Conservation (phyloP, 2,329 filamentous ascomycete species). For the Aspergillus texensis region DNA sequence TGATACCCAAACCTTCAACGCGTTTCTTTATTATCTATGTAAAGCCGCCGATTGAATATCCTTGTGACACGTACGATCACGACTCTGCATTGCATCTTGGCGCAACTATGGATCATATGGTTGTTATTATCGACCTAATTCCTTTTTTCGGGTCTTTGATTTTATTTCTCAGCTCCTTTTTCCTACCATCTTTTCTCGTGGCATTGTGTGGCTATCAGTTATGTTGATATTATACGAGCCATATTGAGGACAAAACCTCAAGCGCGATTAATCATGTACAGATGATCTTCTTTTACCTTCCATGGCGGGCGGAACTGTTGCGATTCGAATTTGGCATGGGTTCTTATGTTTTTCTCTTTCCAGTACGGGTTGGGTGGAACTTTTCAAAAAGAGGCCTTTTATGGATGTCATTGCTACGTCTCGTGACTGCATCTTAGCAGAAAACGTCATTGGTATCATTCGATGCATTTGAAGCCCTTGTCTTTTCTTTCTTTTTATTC, state of each 20-base stretch:
- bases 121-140: conserved; percentile 26
- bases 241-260: conserved; percentile 18
- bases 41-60: conserved; percentile 26
- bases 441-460: conserved; percentile 16
- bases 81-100: conserved; percentile 44
- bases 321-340: conserved; percentile 24
- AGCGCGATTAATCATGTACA: conserved; percentile 38
- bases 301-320: conserved; percentile 17
- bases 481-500: conserved; percentile 12
- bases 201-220: conserved; percentile 37
- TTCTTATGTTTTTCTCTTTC: conserved; percentile 15
- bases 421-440: conserved; percentile 16
- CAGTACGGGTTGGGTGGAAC: conserved; percentile 14
- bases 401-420: conserved; percentile 22
- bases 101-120: conserved; percentile 35
- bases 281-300: conserved; percentile 25
- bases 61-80: conserved; percentile 40
- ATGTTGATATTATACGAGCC: conserved; percentile 26
- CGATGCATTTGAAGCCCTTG: conserved; percentile 8
- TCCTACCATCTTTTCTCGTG: conserved; percentile 22
- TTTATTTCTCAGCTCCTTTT: conserved; percentile 26
- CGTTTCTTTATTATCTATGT: conserved; percentile 17
- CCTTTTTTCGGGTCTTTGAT: conserved; percentile 22
- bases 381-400: conserved; percentile 13
- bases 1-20: conserved; percentile 24